phyloP scores from a whole-genome alignment of 2,329 filamentous ascomycete genomes.

The Colletotrichum acutatum region DNA sequence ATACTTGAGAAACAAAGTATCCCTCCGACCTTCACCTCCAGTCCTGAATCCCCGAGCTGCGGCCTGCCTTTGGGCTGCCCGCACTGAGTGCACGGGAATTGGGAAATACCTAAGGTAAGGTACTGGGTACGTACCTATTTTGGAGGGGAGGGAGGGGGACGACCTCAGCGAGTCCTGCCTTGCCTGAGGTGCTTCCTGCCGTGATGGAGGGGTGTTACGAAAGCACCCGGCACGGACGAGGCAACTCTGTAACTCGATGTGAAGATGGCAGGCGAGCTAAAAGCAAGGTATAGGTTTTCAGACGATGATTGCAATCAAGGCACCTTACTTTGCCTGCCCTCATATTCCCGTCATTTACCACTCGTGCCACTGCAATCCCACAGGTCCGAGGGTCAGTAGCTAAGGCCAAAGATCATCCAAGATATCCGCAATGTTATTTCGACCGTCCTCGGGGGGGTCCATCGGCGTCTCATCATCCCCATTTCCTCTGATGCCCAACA shows the following conservation, averaged over 20 bases:
- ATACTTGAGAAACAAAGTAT: background rate
- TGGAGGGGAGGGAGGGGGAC: conserved; percentile 14
- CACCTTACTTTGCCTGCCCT: too few species aligned
- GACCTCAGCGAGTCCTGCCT: background rate
- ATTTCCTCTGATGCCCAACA: conserved; percentile 14
- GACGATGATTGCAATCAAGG: conserved; percentile 8
- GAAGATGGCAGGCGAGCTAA: conserved; percentile 31
- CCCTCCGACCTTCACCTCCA: background rate
- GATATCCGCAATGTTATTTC: conserved; percentile 1
- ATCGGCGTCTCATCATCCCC: background rate
- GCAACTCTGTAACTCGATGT: conserved; percentile 32
- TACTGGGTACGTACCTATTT: background rate
- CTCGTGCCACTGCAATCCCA: too few species aligned
- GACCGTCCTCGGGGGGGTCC: background rate
- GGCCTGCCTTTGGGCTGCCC: background rate
- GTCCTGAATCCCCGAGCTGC: background rate
- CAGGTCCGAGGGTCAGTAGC: too few species aligned
- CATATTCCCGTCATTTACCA: too few species aligned
- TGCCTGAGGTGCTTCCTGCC: too few species aligned
- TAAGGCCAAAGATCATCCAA: background rate
- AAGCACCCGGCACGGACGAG: conserved; percentile 19
- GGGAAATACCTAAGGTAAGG: too few species aligned
- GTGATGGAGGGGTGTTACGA: conserved; percentile 30
- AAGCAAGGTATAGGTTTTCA: background rate
- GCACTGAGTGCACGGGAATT: background rate